A percentile compares a stretch with the other conserved stretches of the same genome.
Evolutionary conservation across 1,139 yeast genomes (phyloP).

Genomic region (Saccharomyces hybrid): DNA sequence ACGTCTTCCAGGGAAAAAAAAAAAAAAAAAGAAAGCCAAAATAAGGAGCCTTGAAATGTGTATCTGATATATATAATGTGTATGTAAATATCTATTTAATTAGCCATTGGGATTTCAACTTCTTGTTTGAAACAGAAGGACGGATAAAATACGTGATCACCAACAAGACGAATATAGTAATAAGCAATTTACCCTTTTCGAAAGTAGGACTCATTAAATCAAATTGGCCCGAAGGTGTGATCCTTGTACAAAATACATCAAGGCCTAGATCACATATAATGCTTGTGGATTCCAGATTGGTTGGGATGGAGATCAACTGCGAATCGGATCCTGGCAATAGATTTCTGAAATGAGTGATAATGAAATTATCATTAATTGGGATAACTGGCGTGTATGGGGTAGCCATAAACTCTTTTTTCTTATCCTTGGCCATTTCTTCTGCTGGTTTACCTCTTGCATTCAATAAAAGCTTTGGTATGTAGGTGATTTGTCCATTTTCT

Average conservation of each 20-base stretch:
- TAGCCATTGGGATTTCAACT: constrained; percentile 35
- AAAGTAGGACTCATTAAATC: constrained; percentile 66
- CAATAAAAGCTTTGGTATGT: constrained; percentile 56
- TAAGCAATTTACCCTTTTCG: constrained; percentile 54
- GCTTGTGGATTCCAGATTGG: constrained; percentile 75
- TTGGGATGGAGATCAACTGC: constrained; percentile 46
- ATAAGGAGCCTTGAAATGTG: background rate
- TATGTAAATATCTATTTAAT: constrained; percentile 16
- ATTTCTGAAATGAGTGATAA: constrained; percentile 37
- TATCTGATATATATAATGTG: background rate
- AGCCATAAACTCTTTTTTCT: constrained; percentile 53
- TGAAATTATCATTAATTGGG: constrained; percentile 38
- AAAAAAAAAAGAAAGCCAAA: background rate
- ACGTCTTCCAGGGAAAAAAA: too few relatives aligned
- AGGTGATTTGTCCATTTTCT: constrained; percentile 54
- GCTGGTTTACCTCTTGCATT: constrained; percentile 56
- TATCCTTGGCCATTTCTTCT: constrained; percentile 46
- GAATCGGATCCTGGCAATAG: constrained; percentile 17
- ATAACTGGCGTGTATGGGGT: constrained; percentile 62
- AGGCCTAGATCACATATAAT: constrained; percentile 59
- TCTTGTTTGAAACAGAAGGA: constrained; percentile 52
- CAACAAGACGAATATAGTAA: constrained; percentile 50
- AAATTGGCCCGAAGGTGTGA: constrained; percentile 78
- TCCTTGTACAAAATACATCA: constrained; percentile 68
- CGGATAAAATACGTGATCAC: constrained; percentile 41